Conservation (phyloP, 345 rosid species). For the Syzygium grande region DNA sequence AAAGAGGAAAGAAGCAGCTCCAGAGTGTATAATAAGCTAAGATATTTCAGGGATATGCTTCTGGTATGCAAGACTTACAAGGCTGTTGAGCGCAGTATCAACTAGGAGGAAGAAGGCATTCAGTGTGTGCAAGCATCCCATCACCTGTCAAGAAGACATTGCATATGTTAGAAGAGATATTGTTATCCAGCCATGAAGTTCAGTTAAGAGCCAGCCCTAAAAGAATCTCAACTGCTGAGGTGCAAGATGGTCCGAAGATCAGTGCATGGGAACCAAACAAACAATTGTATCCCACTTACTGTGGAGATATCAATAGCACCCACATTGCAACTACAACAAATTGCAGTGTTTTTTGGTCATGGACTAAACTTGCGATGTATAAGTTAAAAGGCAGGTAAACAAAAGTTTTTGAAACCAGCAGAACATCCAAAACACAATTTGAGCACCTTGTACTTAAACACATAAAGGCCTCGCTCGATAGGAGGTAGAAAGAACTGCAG, state of each 20-base stretch:
- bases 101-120: slow-evolving; percentile 54
- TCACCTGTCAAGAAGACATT: slow-evolving; percentile 39
- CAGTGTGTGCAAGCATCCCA: slow-evolving; percentile 71
- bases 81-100: slow-evolving; percentile 60
- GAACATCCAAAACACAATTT: neutral
- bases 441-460: neutral
- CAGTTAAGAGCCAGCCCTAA: neutral
- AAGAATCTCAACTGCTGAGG: neutral
- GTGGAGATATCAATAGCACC: neutral
- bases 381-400: neutral
- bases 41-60: neutral
- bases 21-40: neutral
- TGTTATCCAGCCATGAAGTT: neutral
- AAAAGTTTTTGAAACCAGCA: neutral
- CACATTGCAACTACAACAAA: neutral
- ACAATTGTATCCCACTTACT: neutral
- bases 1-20: neutral
- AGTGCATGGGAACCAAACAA: neutral
- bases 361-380: neutral
- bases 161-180: neutral
- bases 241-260: neutral
- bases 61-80: slow-evolving; percentile 40
- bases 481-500: neutral
- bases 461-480: neutral
- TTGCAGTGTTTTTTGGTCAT: neutral